These are phyloP conservation scores for Lentinula sp. DNA, from an alignment of 768 basidiomycete genomes.

Conservation along the genomic window DNA sequence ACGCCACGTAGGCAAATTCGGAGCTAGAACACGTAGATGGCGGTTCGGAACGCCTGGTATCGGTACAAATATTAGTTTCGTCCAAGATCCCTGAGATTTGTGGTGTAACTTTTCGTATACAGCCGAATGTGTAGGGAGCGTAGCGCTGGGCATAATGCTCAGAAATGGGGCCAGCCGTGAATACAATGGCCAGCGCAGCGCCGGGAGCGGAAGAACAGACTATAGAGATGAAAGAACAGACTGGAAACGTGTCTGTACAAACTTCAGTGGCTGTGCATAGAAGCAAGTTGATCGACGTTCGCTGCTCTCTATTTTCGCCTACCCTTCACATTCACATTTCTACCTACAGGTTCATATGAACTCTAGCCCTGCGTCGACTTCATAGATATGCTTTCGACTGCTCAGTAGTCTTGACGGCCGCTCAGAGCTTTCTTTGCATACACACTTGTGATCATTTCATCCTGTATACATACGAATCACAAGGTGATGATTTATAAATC, in stretches of 20 bases:
- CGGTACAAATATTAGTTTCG: slow-evolving; percentile 33
- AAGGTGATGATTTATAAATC: too few species aligned
- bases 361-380: too few species aligned
- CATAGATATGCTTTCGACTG: too few species aligned
- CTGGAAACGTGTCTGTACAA: background rate
- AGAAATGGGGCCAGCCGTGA: slow-evolving; percentile 5
- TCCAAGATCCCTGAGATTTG: slow-evolving; percentile 20
- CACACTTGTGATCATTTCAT: too few species aligned
- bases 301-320: too few species aligned
- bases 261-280: background rate
- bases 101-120: slow-evolving; percentile 6
- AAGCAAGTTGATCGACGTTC: background rate
- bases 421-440: too few species aligned
- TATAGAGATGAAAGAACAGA: slow-evolving; percentile 3
- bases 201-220: background rate
- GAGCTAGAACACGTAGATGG: slow-evolving; percentile 31
- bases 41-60: slow-evolving; percentile 31
- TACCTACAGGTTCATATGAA: too few species aligned
- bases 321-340: too few species aligned
- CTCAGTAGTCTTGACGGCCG: too few species aligned
- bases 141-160: slow-evolving; percentile 4
- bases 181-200: slow-evolving; percentile 4
- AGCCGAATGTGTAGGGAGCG: slow-evolving; percentile 6
- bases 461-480: too few species aligned
- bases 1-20: slow-evolving; percentile 17